Evolutionary conservation across 2,329 filamentous ascomycete genomes (phyloP).

Genomic region (Penicillium sp.): DNA sequence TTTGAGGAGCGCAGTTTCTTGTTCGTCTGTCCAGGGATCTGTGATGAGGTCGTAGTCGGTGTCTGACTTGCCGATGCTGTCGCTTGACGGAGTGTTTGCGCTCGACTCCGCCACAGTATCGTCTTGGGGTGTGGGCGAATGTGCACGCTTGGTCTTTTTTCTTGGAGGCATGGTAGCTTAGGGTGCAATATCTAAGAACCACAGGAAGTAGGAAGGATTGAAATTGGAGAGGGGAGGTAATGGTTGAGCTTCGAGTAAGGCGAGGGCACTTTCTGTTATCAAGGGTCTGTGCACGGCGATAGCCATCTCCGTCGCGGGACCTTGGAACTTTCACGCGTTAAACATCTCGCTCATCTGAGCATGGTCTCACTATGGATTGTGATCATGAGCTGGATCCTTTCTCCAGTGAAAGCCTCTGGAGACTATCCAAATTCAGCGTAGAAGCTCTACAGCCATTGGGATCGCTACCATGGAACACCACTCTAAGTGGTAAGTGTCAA

Average conservation of each 20-base stretch:
- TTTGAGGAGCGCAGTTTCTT: constrained; percentile 89
- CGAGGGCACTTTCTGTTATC: constrained; percentile 24
- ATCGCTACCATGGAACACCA: constrained; percentile 36
- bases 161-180: constrained; percentile 46
- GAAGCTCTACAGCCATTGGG: constrained; percentile 40
- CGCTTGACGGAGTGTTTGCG: constrained; percentile 32
- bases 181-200: background rate
- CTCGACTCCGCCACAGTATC: constrained; percentile 30
- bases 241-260: constrained; percentile 2
- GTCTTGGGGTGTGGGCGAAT: constrained; percentile 30
- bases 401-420: constrained; percentile 38
- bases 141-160: constrained; percentile 60
- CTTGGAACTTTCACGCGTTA: constrained; percentile 3
- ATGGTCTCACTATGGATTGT: constrained; percentile 31
- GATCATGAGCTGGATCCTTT: constrained; percentile 34
- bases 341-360: constrained; percentile 12
- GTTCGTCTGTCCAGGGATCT: constrained; percentile 92
- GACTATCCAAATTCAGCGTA: constrained; percentile 40
- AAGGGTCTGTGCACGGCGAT: constrained; percentile 27
- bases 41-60: constrained; percentile 54
- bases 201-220: background rate
- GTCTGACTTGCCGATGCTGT: constrained; percentile 35
- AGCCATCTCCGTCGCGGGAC: constrained; percentile 21
- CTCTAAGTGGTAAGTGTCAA: constrained; percentile 33
- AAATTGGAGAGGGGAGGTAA: background rate